Evolutionary conservation across 176 grass and related monocot genomes (phyloP).

Genomic region (Avena sativa): DNA sequence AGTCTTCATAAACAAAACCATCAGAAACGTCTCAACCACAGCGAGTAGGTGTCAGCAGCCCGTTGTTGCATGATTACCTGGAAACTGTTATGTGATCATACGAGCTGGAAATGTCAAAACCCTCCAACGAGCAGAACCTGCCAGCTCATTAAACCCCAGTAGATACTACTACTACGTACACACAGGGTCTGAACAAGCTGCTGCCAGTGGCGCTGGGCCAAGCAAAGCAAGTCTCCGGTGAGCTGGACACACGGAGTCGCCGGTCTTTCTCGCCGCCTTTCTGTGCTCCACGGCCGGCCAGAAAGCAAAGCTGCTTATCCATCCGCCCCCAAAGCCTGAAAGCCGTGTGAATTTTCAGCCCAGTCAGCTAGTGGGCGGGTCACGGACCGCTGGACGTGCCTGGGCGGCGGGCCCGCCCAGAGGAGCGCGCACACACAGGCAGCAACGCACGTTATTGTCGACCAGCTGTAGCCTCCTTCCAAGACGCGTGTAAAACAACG

Average conservation of each 20-base stretch:
- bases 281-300: not conserved
- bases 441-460: constrained; percentile 16
- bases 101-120: not conserved
- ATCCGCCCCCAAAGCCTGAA: not conserved
- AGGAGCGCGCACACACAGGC: not conserved
- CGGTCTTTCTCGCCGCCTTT: constrained; percentile 32
- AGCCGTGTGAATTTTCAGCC: not conserved
- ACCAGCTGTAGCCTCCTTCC: constrained; percentile 32
- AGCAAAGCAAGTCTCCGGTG: not conserved
- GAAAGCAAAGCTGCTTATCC: not conserved
- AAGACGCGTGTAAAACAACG: constrained; percentile 37
- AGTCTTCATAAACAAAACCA: not conserved
- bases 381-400: not conserved
- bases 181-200: no score
- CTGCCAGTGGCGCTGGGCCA: not conserved
- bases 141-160: constrained; percentile 1
- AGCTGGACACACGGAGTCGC: constrained; percentile 44
- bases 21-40: not conserved
- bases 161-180: no score
- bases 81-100: constrained; percentile 9
- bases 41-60: not conserved
- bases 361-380: not conserved
- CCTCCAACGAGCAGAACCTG: not conserved
- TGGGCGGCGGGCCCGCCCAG: constrained; percentile 26
- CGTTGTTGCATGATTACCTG: constrained; percentile 8